Conservation (phyloP, 129 eudicot species). For the Flaveria bidentis region DNA sequence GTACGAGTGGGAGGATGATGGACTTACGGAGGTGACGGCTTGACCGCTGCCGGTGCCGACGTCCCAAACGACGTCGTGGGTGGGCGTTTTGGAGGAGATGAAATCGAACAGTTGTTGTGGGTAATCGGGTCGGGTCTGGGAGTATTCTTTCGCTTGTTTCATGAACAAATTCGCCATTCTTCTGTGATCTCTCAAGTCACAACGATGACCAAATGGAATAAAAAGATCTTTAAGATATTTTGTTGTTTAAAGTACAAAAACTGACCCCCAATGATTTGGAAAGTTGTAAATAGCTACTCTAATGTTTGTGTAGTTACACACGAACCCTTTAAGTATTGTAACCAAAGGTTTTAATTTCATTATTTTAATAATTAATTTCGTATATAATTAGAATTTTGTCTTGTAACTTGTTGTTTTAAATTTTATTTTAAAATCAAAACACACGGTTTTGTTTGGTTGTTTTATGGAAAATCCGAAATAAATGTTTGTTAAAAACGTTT, state of each 20-base stretch:
- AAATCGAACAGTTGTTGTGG: slow-evolving; percentile 54
- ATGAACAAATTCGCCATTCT: slow-evolving; percentile 56
- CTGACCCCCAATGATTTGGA: background rate
- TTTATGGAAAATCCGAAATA: too few relatives aligned
- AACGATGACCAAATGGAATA: background rate
- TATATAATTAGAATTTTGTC: too few relatives aligned
- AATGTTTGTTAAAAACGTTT: too few relatives aligned
- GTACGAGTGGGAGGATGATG: background rate
- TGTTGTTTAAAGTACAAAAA: background rate
- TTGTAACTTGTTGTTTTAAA: too few relatives aligned
- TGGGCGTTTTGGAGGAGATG: slow-evolving; percentile 50
- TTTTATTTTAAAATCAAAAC: too few relatives aligned
- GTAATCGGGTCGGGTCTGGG: slow-evolving; percentile 49
- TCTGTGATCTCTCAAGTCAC: background rate
- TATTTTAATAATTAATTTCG: too few relatives aligned
- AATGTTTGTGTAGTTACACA: too few relatives aligned
- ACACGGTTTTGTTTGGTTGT: too few relatives aligned
- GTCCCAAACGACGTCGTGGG: slow-evolving; percentile 59
- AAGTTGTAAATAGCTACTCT: background rate
- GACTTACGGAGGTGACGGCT: slow-evolving; percentile 55
- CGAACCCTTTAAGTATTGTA: too few relatives aligned
- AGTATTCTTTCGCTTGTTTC: slow-evolving; percentile 60
- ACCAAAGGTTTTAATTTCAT: too few relatives aligned
- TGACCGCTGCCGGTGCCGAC: slow-evolving; percentile 84
- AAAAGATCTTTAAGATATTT: background rate